Percentiles rank a stretch among this genome's conserved stretches.
These are phyloP conservation scores for Thraustotheca clavata DNA, from an alignment of 352 stramenopile species.

Conservation along the genomic window DNA sequence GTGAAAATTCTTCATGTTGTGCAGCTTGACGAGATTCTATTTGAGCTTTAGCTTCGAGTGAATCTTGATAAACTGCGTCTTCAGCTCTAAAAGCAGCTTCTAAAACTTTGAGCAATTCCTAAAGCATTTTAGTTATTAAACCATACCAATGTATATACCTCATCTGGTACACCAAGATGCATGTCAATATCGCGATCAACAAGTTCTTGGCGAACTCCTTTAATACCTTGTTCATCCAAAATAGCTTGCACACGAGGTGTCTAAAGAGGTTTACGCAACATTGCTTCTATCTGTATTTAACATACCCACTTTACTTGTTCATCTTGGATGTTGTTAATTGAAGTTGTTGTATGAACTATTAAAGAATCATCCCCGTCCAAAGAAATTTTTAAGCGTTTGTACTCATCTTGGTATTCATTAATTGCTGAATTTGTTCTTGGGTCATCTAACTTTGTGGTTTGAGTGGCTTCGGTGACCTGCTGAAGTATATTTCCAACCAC, in stretches of 20 bases:
- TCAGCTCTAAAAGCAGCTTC: conserved; percentile 36
- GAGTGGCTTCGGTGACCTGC: neutral
- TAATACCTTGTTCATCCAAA: conserved; percentile 33
- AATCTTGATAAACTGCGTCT: conserved; percentile 11
- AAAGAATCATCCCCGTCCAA: neutral
- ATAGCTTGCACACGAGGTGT: conserved; percentile 25
- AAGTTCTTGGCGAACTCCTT: conserved; percentile 76
- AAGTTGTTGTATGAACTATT: neutral
- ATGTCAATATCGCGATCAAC: conserved; percentile 63
- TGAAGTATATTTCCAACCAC: conserved; percentile 4
- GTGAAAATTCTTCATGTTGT: neutral
- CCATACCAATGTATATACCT: conserved; percentile 23
- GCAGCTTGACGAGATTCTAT: neutral
- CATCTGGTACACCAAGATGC: conserved; percentile 23
- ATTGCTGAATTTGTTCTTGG: neutral
- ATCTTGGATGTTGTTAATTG: too few relatives aligned
- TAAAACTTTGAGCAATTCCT: conserved; percentile 28
- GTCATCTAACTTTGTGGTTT: neutral
- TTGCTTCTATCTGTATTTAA: neutral
- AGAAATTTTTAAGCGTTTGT: neutral
- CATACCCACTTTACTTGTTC: neutral
- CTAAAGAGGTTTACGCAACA: conserved; percentile 11
- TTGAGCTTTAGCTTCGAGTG: neutral
- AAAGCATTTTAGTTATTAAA: neutral
- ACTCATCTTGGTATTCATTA: neutral